A percentile compares a stretch with the other conserved stretches of the same genome.
phyloP scores from a whole-genome alignment of 2,329 filamentous ascomycete genomes.

The Ophiobolus disseminans region DNA sequence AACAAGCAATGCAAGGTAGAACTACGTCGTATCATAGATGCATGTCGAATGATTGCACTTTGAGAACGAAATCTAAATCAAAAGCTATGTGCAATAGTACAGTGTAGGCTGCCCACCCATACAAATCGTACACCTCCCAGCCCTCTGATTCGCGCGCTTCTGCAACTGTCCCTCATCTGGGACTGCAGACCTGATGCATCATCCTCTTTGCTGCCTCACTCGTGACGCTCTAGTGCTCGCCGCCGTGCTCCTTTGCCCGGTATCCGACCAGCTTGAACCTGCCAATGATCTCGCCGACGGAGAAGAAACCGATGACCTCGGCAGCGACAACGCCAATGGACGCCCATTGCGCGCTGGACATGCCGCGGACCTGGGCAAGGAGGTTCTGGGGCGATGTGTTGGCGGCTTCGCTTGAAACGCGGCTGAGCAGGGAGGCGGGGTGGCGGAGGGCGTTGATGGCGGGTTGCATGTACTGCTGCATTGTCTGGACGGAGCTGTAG shows the following conservation, averaged over 20 bases:
- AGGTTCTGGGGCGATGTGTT: conserved; percentile 56
- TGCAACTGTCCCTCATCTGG: not conserved
- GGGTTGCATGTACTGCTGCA: conserved; percentile 86
- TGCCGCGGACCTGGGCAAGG: conserved; percentile 68
- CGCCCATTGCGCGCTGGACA: conserved; percentile 74
- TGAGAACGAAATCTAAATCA: conserved; percentile 47
- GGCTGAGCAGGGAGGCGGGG: conserved; percentile 65
- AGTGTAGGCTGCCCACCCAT: conserved; percentile 32
- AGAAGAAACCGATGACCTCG: conserved; percentile 96
- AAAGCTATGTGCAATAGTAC: conserved; percentile 52
- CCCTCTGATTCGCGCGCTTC: conserved; percentile 8
- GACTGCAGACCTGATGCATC: not conserved
- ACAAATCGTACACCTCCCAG: conserved; percentile 29
- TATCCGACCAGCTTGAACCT: conserved; percentile 96
- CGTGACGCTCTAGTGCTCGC: conserved; percentile 25
- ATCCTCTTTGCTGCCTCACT: too few species aligned
- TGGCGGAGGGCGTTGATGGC: conserved; percentile 74
- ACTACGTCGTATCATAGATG: conserved; percentile 18
- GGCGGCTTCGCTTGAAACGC: conserved; percentile 47
- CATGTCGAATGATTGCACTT: conserved; percentile 44
- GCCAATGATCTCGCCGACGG: conserved; percentile 95
- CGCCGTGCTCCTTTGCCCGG: conserved; percentile 48
- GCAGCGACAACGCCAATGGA: conserved; percentile 79
- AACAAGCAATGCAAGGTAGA: conserved; percentile 4
- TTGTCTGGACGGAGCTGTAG: conserved; percentile 75